Conservation (phyloP, 139 green algal genomes). For the Pleodorina starrii region DNA sequence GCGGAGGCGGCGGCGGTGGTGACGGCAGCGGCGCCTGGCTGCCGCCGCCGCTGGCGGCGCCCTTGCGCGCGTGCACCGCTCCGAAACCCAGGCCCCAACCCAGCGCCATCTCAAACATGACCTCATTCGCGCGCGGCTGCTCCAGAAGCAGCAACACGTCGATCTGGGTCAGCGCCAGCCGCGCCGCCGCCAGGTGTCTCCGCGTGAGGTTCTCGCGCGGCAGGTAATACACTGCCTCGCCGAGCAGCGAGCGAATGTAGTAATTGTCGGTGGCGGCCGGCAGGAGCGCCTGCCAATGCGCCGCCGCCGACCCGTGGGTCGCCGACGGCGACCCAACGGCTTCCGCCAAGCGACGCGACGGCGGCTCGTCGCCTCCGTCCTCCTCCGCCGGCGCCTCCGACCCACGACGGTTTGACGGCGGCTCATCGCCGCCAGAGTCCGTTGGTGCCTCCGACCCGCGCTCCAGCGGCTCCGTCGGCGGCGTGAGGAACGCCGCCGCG, state of each 20-base stretch:
- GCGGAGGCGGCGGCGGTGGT: no score
- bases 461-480: no score
- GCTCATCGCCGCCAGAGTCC: no score
- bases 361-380: no score
- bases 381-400: no score
- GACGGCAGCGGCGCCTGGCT: no score
- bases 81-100: constrained; percentile 43
- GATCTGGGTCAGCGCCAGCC: constrained; percentile 35
- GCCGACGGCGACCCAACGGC: no score
- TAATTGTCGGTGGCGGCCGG: constrained; percentile 52
- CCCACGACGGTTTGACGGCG: no score
- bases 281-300: constrained; percentile 34
- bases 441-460: no score
- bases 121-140: constrained; percentile 10
- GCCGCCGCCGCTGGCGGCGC: constrained; percentile 1
- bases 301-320: background rate
- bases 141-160: constrained; percentile 59
- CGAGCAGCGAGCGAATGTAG: constrained; percentile 47
- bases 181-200: constrained; percentile 10
- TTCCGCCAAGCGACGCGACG: no score
- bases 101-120: constrained; percentile 41
- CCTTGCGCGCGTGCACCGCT: constrained; percentile 25
- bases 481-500: background rate
- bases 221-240: constrained; percentile 46
- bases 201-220: background rate